Percentiles rank a stretch among this genome's conserved stretches.
phyloP scores from a whole-genome alignment of 345 rosid species.

The Gossypium arboreum region DNA sequence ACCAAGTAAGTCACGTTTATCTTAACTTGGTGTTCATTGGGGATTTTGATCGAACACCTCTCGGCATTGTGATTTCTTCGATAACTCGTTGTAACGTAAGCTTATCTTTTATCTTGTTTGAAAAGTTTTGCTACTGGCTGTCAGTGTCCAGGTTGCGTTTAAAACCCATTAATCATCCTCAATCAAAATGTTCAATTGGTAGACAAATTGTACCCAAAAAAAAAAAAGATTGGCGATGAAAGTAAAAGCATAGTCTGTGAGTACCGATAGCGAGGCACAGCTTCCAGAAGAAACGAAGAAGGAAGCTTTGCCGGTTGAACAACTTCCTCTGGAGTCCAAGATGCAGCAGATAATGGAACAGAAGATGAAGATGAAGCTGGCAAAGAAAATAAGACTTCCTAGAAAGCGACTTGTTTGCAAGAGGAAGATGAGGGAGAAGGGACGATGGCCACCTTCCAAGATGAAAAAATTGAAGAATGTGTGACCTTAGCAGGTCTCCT shows the following conservation, averaged over 20 bases:
- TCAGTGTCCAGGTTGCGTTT: neutral
- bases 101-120: neutral
- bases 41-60: constrained; percentile 4
- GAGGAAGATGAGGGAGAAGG: constrained; percentile 88
- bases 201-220: neutral
- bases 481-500: constrained; percentile 25
- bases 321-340: constrained; percentile 70
- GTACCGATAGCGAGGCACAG: constrained; percentile 30
- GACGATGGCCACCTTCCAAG: constrained; percentile 93
- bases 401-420: constrained; percentile 74
- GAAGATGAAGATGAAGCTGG: constrained; percentile 80
- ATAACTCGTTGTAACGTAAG: neutral
- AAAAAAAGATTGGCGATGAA: neutral
- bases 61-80: neutral
- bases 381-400: constrained; percentile 76
- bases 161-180: neutral
- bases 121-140: neutral
- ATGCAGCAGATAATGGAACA: constrained; percentile 55
- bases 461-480: constrained; percentile 85
- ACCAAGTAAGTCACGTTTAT: neutral
- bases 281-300: constrained; percentile 22
- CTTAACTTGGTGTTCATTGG: neutral
- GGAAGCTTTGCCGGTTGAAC: constrained; percentile 43
- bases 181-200: neutral
- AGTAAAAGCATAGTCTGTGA: constrained; percentile 40